These are phyloP conservation scores for Telfairia occidentalis DNA, from an alignment of 331 rosid genomes.

Conservation along the genomic window DNA sequence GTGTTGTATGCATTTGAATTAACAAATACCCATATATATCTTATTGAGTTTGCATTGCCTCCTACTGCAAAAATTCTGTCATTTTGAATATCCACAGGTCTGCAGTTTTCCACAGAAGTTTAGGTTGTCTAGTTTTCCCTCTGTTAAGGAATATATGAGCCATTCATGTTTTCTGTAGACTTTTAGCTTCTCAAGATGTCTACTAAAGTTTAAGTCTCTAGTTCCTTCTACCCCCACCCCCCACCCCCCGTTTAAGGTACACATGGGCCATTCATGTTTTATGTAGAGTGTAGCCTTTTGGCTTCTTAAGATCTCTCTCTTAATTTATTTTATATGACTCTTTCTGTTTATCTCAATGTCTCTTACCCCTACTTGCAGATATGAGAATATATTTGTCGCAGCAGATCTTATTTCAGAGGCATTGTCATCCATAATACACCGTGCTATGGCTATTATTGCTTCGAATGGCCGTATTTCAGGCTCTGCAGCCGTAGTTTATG, in stretches of 20 bases:
- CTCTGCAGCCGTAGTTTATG: slow-evolving; percentile 49
- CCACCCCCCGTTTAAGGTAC: too few species aligned
- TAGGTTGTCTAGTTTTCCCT: background rate
- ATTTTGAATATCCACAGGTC: background rate
- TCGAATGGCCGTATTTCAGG: slow-evolving; percentile 79
- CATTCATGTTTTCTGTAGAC: background rate
- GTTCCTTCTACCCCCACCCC: too few species aligned
- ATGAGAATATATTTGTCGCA: slow-evolving; percentile 71
- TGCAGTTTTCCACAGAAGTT: background rate
- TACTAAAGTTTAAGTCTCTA: too few species aligned
- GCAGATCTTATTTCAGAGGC: slow-evolving; percentile 79
- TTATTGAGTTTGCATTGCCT: background rate
- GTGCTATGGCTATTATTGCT: slow-evolving; percentile 51
- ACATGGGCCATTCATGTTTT: too few species aligned
- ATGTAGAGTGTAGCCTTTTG: background rate
- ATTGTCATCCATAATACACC: slow-evolving; percentile 52
- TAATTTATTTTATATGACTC: background rate
- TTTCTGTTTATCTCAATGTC: background rate
- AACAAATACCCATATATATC: background rate
- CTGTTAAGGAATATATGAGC: background rate
- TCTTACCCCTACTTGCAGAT: slow-evolving; percentile 46
- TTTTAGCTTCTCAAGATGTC: background rate
- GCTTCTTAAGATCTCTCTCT: background rate
- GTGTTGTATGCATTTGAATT: background rate
- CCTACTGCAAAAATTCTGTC: background rate